Evolutionary conservation across 345 rosid genomes (phyloP), one percentile per base, ranked within the genome.

Genomic region (Arabidopsis thaliana): DNA sequence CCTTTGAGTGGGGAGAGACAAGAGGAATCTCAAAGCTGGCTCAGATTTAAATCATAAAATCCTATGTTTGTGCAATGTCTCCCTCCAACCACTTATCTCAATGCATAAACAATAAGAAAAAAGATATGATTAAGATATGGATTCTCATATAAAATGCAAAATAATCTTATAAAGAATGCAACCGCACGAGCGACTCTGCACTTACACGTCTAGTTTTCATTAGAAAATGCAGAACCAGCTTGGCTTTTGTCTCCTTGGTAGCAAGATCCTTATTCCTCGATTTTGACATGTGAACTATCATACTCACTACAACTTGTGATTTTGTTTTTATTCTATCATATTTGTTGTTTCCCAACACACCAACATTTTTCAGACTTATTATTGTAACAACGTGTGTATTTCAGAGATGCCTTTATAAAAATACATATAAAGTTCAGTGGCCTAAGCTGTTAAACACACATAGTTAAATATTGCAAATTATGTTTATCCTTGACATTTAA

Each of bases 11-110:
- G 52, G 24, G 33, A 20, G 40, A 75, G 60, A 80, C 60, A 80
- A 42, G 40, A 50, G 42, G 77, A 75, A 59, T 65, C 76, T 75
- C 55, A 52, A 64, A 52, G 45, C 50, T 61, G 57, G 69, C 34
- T 34, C 36, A n/a, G 14, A 63, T 2, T 60, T 13, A 38, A 20
- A 51, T 34, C 22, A 61, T 20, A 8, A 0, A 25, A 49, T 10
- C 7, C 32, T n/a, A 13, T 68, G 65, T 68, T 49, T 75, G 37
- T 66, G 60, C 65, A 49, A 28, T 77, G 80, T 74, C 65, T 72
- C 77, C 78, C 60, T 22, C 51, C 65, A 40, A 63, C 72, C 74
- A 48, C 44, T 7, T 64, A 34, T 32, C 40, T 14, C 24, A 44
- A n/a, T 37, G 41, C 32, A 45, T 45, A 34, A 56, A 40, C 24